Conservation (phyloP, 805 yeast species). For the Blastobotrys chiropterorum region DNA sequence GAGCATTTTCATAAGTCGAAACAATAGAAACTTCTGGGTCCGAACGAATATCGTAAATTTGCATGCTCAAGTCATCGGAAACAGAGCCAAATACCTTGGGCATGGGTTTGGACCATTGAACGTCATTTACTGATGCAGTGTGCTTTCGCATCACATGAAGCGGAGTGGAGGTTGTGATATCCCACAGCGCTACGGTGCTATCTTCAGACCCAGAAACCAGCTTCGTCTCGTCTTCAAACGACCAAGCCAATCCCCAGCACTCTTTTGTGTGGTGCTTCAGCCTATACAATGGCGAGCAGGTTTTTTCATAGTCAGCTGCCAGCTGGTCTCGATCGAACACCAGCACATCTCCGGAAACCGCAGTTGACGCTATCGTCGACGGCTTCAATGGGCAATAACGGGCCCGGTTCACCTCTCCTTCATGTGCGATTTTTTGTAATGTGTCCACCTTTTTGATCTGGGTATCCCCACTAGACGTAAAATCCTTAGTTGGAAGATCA, state of each 20-base stretch:
- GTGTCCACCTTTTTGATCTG: conserved; percentile 32
- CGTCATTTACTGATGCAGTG: conserved; percentile 56
- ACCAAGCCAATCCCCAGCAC: conserved; percentile 73
- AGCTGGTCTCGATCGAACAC: conserved; percentile 37
- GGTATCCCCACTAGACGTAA: conserved; percentile 6
- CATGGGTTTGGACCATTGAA: conserved; percentile 47
- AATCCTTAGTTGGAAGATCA: conserved; percentile 29
- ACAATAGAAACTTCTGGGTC: conserved; percentile 48
- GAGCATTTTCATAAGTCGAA: conserved; percentile 14
- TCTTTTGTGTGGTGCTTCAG: conserved; percentile 47
- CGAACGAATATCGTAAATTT: conserved; percentile 54
- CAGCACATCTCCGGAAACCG: conserved; percentile 35
- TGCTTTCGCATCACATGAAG: conserved; percentile 40
- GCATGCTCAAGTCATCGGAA: conserved; percentile 60
- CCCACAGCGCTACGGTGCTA: conserved; percentile 70
- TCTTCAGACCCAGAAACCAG: conserved; percentile 70
- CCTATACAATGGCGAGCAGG: conserved; percentile 14
- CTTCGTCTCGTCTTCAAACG: conserved; percentile 34
- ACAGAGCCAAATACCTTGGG: conserved; percentile 58
- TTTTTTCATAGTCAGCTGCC: conserved; percentile 8
- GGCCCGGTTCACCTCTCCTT: conserved; percentile 61
- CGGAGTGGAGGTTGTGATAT: conserved; percentile 37
- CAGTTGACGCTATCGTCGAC: conserved; percentile 48
- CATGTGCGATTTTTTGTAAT: conserved; percentile 50
- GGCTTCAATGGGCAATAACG: conserved; percentile 46